A percentile compares a stretch with the other conserved stretches of the same genome.
These are phyloP conservation scores for Candida fluviatilis DNA, from an alignment of 805 yeast species.

Conservation along the genomic window DNA sequence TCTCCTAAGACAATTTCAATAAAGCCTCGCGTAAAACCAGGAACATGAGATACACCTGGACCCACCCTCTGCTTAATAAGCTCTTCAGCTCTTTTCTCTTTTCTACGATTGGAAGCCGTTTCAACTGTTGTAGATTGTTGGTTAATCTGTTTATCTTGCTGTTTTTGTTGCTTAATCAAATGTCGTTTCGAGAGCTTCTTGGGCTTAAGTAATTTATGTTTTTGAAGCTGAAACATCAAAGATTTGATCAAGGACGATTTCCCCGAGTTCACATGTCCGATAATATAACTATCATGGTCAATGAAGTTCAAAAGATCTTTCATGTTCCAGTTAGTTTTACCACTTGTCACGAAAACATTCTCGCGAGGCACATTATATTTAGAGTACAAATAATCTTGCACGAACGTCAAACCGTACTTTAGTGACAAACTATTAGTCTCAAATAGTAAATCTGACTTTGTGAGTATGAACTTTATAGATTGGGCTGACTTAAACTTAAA, in stretches of 20 bases:
- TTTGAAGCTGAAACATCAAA: conserved; percentile 23
- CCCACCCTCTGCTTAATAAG: conserved; percentile 29
- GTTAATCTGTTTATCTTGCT: conserved; percentile 14
- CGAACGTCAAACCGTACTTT: conserved; percentile 25
- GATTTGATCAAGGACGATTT: conserved; percentile 59
- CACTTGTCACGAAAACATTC: conserved; percentile 48
- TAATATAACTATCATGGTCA: conserved; percentile 41
- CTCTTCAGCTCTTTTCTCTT: conserved; percentile 9
- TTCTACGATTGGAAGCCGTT: conserved; percentile 6
- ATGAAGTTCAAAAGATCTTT: conserved; percentile 33
- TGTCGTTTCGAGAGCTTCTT: conserved; percentile 10
- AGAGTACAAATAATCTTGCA: conserved; percentile 29
- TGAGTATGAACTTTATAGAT: conserved; percentile 38
- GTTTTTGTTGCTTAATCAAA: conserved; percentile 11
- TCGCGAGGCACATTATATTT: conserved; percentile 27
- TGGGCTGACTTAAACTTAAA: conserved; percentile 27
- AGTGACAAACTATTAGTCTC: conserved; percentile 21
- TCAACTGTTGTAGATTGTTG: conserved; percentile 19
- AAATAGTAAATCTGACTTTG: conserved; percentile 43
- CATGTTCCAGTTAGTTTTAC: conserved; percentile 51
- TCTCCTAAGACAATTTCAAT: conserved; percentile 27
- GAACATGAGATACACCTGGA: conserved; percentile 50
- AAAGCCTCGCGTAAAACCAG: conserved; percentile 65
- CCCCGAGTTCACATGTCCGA: conserved; percentile 70
- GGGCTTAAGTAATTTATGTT: conserved; percentile 7